These are phyloP conservation scores for Heliamphora pulchella DNA, from an alignment of 179 eudicot species.

Conservation along the genomic window DNA sequence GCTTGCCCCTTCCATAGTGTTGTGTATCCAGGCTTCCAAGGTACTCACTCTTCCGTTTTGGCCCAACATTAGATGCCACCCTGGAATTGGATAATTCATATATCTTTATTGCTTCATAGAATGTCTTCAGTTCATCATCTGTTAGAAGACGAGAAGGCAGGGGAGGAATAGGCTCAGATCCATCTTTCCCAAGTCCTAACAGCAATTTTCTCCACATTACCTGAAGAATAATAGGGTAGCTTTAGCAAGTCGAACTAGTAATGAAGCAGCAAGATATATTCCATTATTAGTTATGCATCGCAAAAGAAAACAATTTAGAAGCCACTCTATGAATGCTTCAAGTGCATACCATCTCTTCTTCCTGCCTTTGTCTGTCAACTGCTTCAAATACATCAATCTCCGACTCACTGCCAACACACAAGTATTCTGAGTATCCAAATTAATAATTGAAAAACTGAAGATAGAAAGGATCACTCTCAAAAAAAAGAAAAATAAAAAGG, in stretches of 20 bases:
- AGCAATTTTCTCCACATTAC: conserved; percentile 59
- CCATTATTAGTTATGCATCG: neutral
- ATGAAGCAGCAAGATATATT: neutral
- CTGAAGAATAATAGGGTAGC: conserved; percentile 28
- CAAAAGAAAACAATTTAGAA: neutral
- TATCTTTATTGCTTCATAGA: conserved; percentile 75
- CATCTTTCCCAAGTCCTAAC: conserved; percentile 34
- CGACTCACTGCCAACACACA: conserved; percentile 51
- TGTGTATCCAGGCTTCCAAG: conserved; percentile 75
- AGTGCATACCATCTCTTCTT: conserved; percentile 73
- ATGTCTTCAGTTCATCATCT: conserved; percentile 68
- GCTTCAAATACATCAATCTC: conserved; percentile 94
- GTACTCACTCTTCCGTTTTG: conserved; percentile 65
- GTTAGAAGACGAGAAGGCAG: conserved; percentile 81
- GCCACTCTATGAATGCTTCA: neutral
- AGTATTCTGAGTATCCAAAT: conserved; percentile 1
- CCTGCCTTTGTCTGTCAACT: conserved; percentile 69
- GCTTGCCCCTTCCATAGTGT: conserved; percentile 96
- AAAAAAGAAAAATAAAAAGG: neutral
- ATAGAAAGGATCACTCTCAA: neutral
- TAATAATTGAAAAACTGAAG: neutral
- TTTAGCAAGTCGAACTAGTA: neutral
- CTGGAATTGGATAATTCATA: conserved; percentile 40
- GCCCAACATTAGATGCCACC: conserved; percentile 38
- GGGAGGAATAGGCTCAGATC: conserved; percentile 40